Base-by-base conservation (phyloP, 805 yeast species). In the Pichia nakasei region DNA sequence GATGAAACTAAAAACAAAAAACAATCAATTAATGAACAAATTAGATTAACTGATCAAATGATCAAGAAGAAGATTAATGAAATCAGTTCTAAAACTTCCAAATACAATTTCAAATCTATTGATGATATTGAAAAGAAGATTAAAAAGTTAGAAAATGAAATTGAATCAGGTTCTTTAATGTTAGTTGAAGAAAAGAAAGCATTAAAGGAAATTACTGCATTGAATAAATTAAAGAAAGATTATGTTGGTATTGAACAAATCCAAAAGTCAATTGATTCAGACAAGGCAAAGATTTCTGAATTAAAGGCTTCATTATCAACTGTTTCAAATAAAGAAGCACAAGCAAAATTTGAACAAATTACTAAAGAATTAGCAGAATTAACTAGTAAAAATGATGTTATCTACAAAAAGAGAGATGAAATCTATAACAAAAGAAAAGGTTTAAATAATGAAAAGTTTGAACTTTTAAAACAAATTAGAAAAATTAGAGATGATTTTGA, bases 111-210 rank as follows among this genome's bases (percentile, higher is more conserved):
- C 73, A 80, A 80, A 62, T 67, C 70, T 38, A 75, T 73, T 48
- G 80, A 68, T 32, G 94, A 85, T 50, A 81, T 85, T 52, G 88
- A 84, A 54, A 68, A 69, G 47, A 78, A 81, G 63, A 72, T 85
- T 57, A 60, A 61, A 47, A 70, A 69, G 52, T 75, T 87, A 58
- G 97, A 93, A 61, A 74, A 72, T 36, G 70, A 74, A 52, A 81
- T 93, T 49, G 85, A 84, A 44, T 66, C 83, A 41, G 97, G 97
- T 50, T 66, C 73, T 38, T 72, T 93, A 61, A 77, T 85, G 55
- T 78, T 93, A 58, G 97, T 88, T 43, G 96, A 91, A 51, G 99
- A 93, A 74, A 82, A 86, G 70, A 75, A 80, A 59, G 66, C 73
- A 52, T 78, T 93, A 53, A 85, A 85, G 68, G 97, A 91, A 68